These are phyloP conservation scores for Biscogniauxia marginata DNA, from an alignment of 2,329 filamentous ascomycete genomes.

Conservation along the genomic window DNA sequence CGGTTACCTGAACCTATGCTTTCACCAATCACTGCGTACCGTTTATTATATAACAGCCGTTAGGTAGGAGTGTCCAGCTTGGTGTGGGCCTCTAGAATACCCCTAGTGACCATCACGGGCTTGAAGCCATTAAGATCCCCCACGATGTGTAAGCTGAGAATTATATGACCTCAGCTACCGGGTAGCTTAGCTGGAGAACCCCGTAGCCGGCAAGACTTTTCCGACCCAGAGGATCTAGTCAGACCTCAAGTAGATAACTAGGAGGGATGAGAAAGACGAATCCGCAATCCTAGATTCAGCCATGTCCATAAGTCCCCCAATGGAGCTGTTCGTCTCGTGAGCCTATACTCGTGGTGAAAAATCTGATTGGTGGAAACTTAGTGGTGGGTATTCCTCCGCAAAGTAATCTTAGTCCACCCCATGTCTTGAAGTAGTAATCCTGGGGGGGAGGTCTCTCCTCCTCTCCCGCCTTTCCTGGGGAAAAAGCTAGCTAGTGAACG, in stretches of 20 bases:
- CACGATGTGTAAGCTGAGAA: not conserved
- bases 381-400: slow-evolving; percentile 3
- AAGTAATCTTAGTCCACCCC: not conserved
- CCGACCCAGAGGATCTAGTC: not conserved
- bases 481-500: too few relatives aligned
- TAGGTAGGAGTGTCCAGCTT: too few relatives aligned
- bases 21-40: too few relatives aligned
- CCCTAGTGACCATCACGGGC: too few relatives aligned
- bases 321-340: not conserved
- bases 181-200: not conserved
- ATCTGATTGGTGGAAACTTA: slow-evolving; percentile 13
- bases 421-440: not conserved
- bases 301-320: not conserved
- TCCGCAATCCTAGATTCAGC: not conserved
- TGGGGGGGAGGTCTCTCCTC: not conserved
- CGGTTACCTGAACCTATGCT: too few relatives aligned
- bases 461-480: not conserved
- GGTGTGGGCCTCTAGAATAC: too few relatives aligned
- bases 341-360: slow-evolving; percentile 1
- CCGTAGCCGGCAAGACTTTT: not conserved
- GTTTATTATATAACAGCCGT: too few relatives aligned
- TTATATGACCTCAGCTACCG: too few relatives aligned
- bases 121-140: too few relatives aligned
- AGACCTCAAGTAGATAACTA: not conserved
- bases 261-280: not conserved